These are phyloP conservation scores for Imleria badia DNA, from an alignment of 768 basidiomycete species.

Conservation along the genomic window DNA sequence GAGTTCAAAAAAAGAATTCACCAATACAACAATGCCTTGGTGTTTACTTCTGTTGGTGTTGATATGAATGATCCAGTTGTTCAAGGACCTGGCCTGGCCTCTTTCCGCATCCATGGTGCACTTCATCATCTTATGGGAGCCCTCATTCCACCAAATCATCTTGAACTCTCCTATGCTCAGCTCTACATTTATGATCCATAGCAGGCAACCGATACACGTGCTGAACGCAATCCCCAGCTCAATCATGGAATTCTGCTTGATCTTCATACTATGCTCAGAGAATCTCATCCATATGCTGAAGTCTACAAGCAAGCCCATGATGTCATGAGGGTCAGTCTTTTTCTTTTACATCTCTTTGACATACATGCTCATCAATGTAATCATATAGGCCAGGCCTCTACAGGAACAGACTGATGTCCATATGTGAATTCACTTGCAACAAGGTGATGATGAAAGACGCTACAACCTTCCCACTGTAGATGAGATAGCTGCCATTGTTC, in stretches of 20 bases:
- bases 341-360: too few relatives aligned
- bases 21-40: constrained; percentile 37
- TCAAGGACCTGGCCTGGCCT: constrained; percentile 19
- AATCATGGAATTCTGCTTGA: constrained; percentile 16
- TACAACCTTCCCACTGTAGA: constrained; percentile 46
- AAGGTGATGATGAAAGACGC: constrained; percentile 28
- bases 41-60: constrained; percentile 7
- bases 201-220: constrained; percentile 30
- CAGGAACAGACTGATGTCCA: constrained; percentile 13
- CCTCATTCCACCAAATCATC: constrained; percentile 24
- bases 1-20: constrained; percentile 36
- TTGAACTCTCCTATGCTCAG: constrained; percentile 36
- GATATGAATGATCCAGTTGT: background rate
- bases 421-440: constrained; percentile 7
- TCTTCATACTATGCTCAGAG: constrained; percentile 26
- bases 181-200: constrained; percentile 42
- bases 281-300: constrained; percentile 26
- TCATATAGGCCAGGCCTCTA: constrained; percentile 13
- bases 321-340: constrained; percentile 19
- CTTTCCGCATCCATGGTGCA: constrained; percentile 31
- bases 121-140: constrained; percentile 38
- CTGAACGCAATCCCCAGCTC: constrained; percentile 24
- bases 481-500: constrained; percentile 45
- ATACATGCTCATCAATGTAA: too few relatives aligned
- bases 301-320: constrained; percentile 35